Evolutionary conservation across 768 basidiomycete genomes (phyloP).

Genomic region (Suillus spraguei): DNA sequence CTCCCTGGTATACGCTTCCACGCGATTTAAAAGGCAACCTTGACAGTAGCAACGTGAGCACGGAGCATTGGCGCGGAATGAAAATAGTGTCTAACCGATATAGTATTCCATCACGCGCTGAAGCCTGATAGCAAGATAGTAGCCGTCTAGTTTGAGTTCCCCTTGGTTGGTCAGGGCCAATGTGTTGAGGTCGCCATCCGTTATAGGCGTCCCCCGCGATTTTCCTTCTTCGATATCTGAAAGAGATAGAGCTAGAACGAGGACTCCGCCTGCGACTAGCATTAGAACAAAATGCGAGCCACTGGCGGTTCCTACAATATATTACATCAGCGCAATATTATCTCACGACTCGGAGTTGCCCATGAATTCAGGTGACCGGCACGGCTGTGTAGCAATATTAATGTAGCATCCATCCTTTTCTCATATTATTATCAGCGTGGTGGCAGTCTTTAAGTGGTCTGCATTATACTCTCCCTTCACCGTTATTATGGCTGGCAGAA

Average conservation of each 20-base stretch:
- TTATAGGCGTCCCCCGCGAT: constrained; percentile 26
- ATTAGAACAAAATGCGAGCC: constrained; percentile 8
- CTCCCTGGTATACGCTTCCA: constrained; percentile 45
- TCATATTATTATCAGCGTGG: background rate
- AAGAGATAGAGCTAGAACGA: constrained; percentile 44
- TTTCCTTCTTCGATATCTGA: constrained; percentile 46
- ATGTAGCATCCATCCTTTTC: background rate
- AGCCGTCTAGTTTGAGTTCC: constrained; percentile 33
- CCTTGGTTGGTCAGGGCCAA: constrained; percentile 36
- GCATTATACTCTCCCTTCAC: background rate
- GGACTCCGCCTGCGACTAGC: constrained; percentile 39
- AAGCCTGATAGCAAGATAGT: constrained; percentile 46
- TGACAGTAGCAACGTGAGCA: constrained; percentile 52
- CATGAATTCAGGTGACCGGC: background rate
- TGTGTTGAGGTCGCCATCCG: constrained; percentile 29
- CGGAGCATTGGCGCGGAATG: constrained; percentile 28
- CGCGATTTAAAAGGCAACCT: constrained; percentile 44
- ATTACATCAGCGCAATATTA: background rate
- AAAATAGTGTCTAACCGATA: background rate
- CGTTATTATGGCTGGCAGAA: background rate
- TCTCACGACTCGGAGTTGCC: background rate
- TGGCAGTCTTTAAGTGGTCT: background rate
- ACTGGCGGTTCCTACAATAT: background rate
- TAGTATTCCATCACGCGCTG: background rate
- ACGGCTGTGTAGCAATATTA: background rate